Evolutionary conservation across 1,284 basidiomycete species (phyloP).

Genomic region (Marasmius tenuissimus): DNA sequence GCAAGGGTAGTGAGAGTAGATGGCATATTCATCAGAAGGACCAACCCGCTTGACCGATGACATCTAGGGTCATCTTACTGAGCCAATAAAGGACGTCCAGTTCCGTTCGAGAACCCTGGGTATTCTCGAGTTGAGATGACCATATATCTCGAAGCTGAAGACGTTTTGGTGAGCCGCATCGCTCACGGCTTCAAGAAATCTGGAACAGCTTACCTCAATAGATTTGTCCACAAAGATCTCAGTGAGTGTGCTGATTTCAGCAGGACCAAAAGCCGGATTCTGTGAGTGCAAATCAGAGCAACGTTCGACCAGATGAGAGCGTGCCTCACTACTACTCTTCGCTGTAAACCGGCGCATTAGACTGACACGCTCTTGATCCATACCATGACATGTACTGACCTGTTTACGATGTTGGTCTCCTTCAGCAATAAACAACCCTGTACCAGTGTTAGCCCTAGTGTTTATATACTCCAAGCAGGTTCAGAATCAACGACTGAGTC

Average conservation of each 20-base stretch:
- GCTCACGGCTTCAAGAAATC: no score
- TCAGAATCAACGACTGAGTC: no score
- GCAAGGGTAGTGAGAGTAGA: not conserved
- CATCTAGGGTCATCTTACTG: constrained; percentile 45
- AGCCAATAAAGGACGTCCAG: constrained; percentile 35
- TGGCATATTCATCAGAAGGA: not conserved
- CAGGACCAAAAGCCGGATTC: constrained; percentile 62
- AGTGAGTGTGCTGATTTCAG: constrained; percentile 55
- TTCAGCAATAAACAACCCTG: constrained; percentile 32
- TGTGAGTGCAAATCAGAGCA: constrained; percentile 15
- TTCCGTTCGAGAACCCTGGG: constrained; percentile 29
- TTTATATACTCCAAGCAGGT: no score
- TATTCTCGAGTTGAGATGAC: constrained; percentile 10
- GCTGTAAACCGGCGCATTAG: constrained; percentile 21
- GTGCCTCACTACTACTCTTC: constrained; percentile 39
- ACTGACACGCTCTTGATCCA: not conserved
- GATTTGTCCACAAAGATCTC: constrained; percentile 56
- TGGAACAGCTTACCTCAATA: constrained; percentile 34
- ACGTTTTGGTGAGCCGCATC: not conserved
- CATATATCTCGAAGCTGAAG: constrained; percentile 27
- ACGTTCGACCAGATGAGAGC: not conserved
- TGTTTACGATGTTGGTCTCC: constrained; percentile 49
- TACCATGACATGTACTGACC: constrained; percentile 26
- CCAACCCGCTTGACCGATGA: constrained; percentile 49
- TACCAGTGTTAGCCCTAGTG: no score